Evolutionary conservation across 768 basidiomycete genomes (phyloP), one percentile per base, ranked within the genome.

Genomic region (Trametes elegans): DNA sequence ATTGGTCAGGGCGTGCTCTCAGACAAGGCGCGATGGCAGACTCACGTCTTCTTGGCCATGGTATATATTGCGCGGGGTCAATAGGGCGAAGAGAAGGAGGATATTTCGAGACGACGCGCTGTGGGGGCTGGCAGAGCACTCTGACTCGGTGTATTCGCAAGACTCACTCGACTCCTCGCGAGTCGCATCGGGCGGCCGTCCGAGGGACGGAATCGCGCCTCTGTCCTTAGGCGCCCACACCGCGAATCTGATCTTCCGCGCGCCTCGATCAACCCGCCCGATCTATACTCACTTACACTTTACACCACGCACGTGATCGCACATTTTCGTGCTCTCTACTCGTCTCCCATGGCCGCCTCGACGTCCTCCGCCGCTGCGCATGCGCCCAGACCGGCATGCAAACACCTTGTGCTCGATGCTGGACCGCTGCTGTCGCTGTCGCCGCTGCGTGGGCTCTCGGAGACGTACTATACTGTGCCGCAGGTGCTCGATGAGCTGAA

Each of bases 401-500:
- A 82, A 68, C 83, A 82, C 58, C 81, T 98, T 13, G 87, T 98
- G 7, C 84, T 98, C 44, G 96, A 98, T 80, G 88, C 96, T 0
- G 94, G 93, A 2, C 95, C 96, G 3, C 76, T 98, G 0, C 84
- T 98, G 3, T 92, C 93, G 3, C 76, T 96, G 2, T 87, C 89
- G 0, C 93, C 95, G 0, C 79, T 98, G 8, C 80, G 92, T n/a
- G 93, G 93, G 10, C 74, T 98, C 24, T 92, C 97, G 18, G 79
- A 87, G 60, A 82, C 82, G 29, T 98, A 89, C 69, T 73, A 90
- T 56, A 96, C 94, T 6, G 89, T 91, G 1, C 94, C 93, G 0
- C 89, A 93, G 62, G 95, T 98, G 8, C 74, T 98, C 27, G 79
- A 83, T 4, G 97, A 99, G 70, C 73, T 99, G 61, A 87, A 90